Percentiles rank a stretch among this genome's conserved stretches.
Evolutionary conservation across 1,139 yeast species (phyloP).

Genomic region (Taphrina populina): DNA sequence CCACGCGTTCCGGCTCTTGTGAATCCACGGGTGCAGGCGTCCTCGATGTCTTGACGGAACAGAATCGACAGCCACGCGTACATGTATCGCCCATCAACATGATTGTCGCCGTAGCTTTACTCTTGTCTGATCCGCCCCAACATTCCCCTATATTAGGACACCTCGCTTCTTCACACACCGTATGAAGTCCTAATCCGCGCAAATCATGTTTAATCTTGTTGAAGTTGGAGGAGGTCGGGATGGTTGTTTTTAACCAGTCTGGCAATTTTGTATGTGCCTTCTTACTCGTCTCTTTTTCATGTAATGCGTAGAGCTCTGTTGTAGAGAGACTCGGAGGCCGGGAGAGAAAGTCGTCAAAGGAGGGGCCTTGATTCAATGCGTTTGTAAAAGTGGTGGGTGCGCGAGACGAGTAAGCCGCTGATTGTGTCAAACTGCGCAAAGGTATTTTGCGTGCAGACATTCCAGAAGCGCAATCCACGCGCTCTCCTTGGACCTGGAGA

Average conservation of each 20-base stretch:
- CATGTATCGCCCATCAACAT: slow-evolving; percentile 99
- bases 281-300: slow-evolving; percentile 27
- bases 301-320: slow-evolving; percentile 30
- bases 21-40: slow-evolving; percentile 89
- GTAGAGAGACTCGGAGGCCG: slow-evolving; percentile 59
- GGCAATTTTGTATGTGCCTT: slow-evolving; percentile 53
- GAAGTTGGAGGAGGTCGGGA: slow-evolving; percentile 81
- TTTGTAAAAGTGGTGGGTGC: slow-evolving; percentile 67
- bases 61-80: slow-evolving; percentile 96
- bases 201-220: slow-evolving; percentile 80
- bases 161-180: slow-evolving; percentile 94
- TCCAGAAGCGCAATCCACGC: too few species aligned
- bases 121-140: slow-evolving; percentile 94
- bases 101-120: slow-evolving; percentile 98
- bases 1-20: slow-evolving; percentile 94
- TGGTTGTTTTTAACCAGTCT: slow-evolving; percentile 85
- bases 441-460: too few species aligned
- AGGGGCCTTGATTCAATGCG: slow-evolving; percentile 77
- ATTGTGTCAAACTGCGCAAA: too few species aligned
- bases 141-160: slow-evolving; percentile 99
- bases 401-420: slow-evolving; percentile 45
- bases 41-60: slow-evolving; percentile 92
- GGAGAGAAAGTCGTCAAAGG: slow-evolving; percentile 83
- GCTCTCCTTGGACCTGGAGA: too few species aligned
- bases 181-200: slow-evolving; percentile 75